Conservation (phyloP, 129 eudicot genomes). For the Heracleum sosnowskyi region DNA sequence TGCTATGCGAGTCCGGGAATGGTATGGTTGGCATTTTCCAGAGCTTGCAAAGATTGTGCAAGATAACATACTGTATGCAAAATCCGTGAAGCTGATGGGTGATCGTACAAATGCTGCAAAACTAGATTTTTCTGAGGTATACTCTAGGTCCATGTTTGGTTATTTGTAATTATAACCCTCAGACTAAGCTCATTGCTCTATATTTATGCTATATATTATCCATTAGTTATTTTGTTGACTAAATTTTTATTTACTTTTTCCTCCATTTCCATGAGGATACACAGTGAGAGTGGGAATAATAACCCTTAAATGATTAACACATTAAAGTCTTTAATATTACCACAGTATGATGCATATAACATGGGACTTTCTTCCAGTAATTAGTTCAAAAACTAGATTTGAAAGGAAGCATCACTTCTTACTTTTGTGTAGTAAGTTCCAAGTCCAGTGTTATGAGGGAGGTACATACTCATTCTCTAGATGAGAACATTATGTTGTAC, state of each 20-base stretch:
- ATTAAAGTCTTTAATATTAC: not conserved
- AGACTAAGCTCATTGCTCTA: not conserved
- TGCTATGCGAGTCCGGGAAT: conserved; percentile 98
- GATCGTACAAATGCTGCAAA: conserved; percentile 79
- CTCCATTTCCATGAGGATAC: not conserved
- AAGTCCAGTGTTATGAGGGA: not conserved
- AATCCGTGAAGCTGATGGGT: conserved; percentile 84
- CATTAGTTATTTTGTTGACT: not conserved
- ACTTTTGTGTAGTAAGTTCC: not conserved
- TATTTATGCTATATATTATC: not conserved
- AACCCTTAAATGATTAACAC: not conserved
- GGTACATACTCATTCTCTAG: not conserved
- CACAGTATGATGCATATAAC: not conserved
- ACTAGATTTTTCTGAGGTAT: conserved; percentile 92
- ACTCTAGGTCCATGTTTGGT: not conserved
- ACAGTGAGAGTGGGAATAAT: not conserved
- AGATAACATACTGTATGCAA: conserved; percentile 83
- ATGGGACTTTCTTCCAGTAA: not conserved
- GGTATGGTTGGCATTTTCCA: conserved; percentile 99
- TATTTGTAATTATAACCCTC: not conserved
- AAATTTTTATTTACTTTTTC: not conserved
- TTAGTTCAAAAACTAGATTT: not conserved
- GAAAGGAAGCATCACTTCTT: not conserved
- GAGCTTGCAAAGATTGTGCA: conserved; percentile 84
- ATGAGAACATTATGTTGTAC: not conserved